phyloP scores from a whole-genome alignment of 495 filamentous ascomycete species.

The Podospora sp. region DNA sequence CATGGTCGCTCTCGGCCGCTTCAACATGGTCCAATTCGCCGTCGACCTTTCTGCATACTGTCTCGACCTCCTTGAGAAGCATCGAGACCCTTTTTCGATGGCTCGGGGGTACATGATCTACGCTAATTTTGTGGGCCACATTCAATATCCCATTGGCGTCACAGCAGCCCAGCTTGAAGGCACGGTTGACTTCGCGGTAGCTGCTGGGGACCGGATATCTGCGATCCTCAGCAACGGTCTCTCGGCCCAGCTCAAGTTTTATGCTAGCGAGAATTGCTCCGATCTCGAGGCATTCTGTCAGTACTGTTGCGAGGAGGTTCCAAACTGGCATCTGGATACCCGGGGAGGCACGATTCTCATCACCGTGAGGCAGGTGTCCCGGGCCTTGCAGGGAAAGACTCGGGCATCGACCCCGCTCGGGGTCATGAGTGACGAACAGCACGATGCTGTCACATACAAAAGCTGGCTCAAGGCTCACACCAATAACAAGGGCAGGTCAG shows the following conservation, averaged over 20 bases:
- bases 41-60: constrained; percentile 62
- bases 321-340: constrained; percentile 73
- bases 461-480: constrained; percentile 50
- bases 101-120: constrained; percentile 73
- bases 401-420: constrained; percentile 53
- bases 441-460: constrained; percentile 67
- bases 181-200: constrained; percentile 69
- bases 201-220: constrained; percentile 73
- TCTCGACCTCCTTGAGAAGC: constrained; percentile 66
- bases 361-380: constrained; percentile 69
- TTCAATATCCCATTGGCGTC: constrained; percentile 63
- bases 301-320: constrained; percentile 74
- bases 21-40: constrained; percentile 71
- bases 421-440: constrained; percentile 72
- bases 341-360: constrained; percentile 76
- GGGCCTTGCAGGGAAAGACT: constrained; percentile 86
- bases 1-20: constrained; percentile 71
- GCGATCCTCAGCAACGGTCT: constrained; percentile 74
- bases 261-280: constrained; percentile 70
- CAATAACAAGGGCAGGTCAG: constrained; percentile 53
- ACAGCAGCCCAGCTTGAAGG: constrained; percentile 65
- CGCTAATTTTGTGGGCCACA: constrained; percentile 72
- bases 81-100: constrained; percentile 67
- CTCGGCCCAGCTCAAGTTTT: constrained; percentile 70
- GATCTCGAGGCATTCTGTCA: constrained; percentile 76